Evolutionary conservation across 2,329 filamentous ascomycete genomes (phyloP).

Genomic region (Hymenoscyphus linearis): DNA sequence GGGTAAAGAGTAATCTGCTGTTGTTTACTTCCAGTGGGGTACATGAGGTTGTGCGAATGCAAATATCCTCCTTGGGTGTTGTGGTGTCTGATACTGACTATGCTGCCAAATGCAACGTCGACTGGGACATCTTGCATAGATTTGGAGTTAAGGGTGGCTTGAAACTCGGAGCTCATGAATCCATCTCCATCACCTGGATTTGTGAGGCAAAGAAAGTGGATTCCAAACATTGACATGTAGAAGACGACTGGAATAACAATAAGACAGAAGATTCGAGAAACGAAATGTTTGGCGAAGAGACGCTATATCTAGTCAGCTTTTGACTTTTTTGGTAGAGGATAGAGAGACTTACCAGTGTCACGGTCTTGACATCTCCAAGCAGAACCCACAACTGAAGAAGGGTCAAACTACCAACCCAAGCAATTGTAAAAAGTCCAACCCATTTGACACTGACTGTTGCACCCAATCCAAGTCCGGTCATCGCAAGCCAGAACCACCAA

Average conservation of each 20-base stretch:
- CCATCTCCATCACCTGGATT: slow-evolving; percentile 97
- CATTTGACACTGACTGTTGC: slow-evolving; percentile 95
- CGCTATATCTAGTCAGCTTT: slow-evolving; percentile 44
- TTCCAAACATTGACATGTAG: slow-evolving; percentile 95
- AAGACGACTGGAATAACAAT: slow-evolving; percentile 84
- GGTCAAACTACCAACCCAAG: slow-evolving; percentile 92
- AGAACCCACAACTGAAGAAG: slow-evolving; percentile 91
- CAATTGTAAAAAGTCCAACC: slow-evolving; percentile 98
- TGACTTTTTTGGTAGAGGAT: not conserved
- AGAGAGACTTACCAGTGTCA: slow-evolving; percentile 58
- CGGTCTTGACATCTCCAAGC: slow-evolving; percentile 80
- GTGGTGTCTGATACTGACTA: slow-evolving; percentile 81
- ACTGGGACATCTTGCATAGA: slow-evolving; percentile 92
- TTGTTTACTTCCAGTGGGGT: slow-evolving; percentile 94
- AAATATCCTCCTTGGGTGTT: slow-evolving; percentile 98
- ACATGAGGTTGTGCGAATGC: slow-evolving; percentile 96
- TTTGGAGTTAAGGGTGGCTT: slow-evolving; percentile 94
- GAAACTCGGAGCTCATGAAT: slow-evolving; percentile 99
- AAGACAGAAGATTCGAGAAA: slow-evolving; percentile 84
- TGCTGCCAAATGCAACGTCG: slow-evolving; percentile 84
- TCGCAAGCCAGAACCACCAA: slow-evolving; percentile 97
- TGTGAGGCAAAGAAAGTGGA: slow-evolving; percentile 87
- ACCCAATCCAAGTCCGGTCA: slow-evolving; percentile 81
- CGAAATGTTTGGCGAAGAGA: slow-evolving; percentile 88
- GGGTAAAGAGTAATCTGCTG: slow-evolving; percentile 98